Evolutionary conservation across 768 basidiomycete genomes (phyloP).

Genomic region (Hericium coralloides): DNA sequence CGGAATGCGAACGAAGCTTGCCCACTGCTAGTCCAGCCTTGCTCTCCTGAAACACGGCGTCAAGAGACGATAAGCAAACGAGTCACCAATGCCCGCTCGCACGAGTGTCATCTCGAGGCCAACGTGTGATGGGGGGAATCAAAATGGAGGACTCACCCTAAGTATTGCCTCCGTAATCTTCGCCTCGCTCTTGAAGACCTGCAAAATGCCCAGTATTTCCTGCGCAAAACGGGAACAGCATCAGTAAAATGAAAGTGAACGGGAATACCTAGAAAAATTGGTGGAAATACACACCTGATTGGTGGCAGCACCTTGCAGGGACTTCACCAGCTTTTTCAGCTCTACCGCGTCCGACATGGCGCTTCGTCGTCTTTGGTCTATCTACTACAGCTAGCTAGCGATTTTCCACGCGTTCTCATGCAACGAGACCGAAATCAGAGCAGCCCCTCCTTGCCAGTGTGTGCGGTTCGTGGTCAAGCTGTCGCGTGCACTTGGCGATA

Average conservation of each 20-base stretch:
- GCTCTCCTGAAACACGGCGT: conserved; percentile 56
- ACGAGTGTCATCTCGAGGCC: neutral
- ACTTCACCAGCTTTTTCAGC: conserved; percentile 14
- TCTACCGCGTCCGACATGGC: conserved; percentile 13
- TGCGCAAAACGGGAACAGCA: conserved; percentile 23
- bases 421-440: neutral
- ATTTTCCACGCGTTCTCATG: neutral
- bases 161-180: conserved; percentile 65
- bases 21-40: conserved; percentile 90
- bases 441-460: neutral
- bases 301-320: conserved; percentile 10
- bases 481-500: neutral
- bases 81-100: neutral
- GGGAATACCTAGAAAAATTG: neutral
- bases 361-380: neutral
- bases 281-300: conserved; percentile 8
- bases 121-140: conserved; percentile 15
- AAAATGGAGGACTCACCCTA: conserved; percentile 46
- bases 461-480: neutral
- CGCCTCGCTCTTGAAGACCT: conserved; percentile 54
- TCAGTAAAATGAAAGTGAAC: conserved; percentile 21
- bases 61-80: neutral
- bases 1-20: conserved; percentile 68
- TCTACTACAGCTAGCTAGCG: neutral
- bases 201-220: conserved; percentile 58